Percentiles rank a stretch among this genome's conserved stretches.
Evolutionary conservation across 2,329 filamentous ascomycete genomes (phyloP).

Genomic region (Verticillium nubilum): DNA sequence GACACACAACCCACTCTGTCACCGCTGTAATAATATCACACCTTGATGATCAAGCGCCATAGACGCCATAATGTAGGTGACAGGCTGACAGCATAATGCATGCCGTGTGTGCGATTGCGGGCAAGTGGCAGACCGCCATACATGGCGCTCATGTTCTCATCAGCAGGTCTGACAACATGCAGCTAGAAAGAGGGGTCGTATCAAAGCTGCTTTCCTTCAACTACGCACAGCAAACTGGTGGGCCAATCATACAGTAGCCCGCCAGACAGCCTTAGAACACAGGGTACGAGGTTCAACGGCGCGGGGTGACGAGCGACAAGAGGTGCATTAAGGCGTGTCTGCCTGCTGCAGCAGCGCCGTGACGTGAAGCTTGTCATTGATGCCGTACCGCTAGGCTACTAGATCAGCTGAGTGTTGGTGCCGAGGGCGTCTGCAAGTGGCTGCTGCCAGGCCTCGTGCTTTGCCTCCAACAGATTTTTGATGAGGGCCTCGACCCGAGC

Average conservation of each 20-base stretch:
- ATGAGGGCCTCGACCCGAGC: neutral
- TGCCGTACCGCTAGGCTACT: neutral
- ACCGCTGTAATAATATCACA: neutral
- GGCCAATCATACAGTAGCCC: neutral
- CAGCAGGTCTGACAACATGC: neutral
- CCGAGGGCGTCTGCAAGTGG: no score
- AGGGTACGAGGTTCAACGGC: neutral
- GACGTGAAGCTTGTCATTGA: neutral
- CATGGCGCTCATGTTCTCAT: neutral
- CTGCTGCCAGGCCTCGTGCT: neutral
- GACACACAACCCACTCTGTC: neutral
- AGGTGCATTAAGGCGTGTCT: neutral
- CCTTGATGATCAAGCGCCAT: neutral
- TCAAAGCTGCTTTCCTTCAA: neutral
- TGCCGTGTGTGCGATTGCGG: no score
- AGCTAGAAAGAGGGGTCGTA: neutral
- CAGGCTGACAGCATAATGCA: no score
- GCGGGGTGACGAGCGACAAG: neutral
- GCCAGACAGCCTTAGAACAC: neutral
- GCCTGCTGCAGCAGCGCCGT: neutral
- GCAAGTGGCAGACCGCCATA: neutral
- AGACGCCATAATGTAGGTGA: neutral
- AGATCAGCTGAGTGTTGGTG: neutral
- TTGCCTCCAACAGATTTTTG: neutral
- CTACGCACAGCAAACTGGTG: neutral